Base-by-base conservation (phyloP, 2,329 filamentous ascomycete genomes). In the Salinomyces thailandicus region DNA sequence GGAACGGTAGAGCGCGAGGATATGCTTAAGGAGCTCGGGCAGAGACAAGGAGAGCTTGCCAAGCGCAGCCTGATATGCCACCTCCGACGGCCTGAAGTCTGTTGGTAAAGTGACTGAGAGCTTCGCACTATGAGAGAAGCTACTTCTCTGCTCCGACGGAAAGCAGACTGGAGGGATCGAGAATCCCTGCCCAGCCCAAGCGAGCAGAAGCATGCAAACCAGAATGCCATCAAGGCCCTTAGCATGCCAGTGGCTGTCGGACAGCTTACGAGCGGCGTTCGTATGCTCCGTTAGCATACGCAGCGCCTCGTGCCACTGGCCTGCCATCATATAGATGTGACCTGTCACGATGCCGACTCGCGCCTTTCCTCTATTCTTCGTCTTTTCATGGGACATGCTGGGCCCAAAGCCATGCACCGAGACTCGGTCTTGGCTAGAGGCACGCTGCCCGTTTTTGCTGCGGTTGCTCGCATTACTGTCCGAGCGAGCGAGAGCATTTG, bases 191-290 rank as follows among this genome's bases (percentile, higher is more conserved):
- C 79, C 81, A 22, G 80, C 75, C 83, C 86, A 94, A 18, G 79
- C 82, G 43, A 93, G 76, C 50, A 96, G 73, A 27, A 96, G 55
- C 47, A 96, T 71, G 53, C 81, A 85, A 17, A 93, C 71, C 31
- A 91, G 66, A 42, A 93, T 84, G 18, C 87, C 77, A 56, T 98
- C 93, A 14, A 98, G 68, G 1, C 85, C 87, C 61, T 96, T 96
- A 13, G 84, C 91, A 62, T 95, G 85, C 89, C 91, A 98, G n/a
- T 96, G 60, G 60, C 94, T 85, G 60, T 98, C 91, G 50, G 85
- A 87, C 40, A 83, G 73, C 24, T 77, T 78, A 50, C 85, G 81
- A 12, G 85, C 81, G 48, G 80, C 76, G 7, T 74, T 73, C 2
- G 83, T 86, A 36, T 81, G 85, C 42, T 95, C 89, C 7, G 77